These are phyloP conservation scores for Ophiostoma triangulosporum DNA, from an alignment of 2,329 filamentous ascomycete species.

Conservation along the genomic window DNA sequence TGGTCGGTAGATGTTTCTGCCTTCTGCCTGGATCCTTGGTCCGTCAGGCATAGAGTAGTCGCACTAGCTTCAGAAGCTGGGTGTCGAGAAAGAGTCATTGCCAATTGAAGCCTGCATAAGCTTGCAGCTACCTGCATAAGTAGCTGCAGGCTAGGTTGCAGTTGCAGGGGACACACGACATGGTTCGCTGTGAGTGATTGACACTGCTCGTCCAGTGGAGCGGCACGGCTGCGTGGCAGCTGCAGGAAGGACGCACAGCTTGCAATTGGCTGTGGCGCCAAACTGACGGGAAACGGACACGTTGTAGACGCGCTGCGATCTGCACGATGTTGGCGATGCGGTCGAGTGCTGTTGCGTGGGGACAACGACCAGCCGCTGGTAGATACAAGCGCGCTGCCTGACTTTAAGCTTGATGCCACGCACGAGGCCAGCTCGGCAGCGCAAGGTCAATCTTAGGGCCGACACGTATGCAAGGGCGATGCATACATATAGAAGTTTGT, in stretches of 20 bases:
- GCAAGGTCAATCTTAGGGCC: no score
- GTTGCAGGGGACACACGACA: constrained; percentile 12
- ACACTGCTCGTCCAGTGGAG: constrained; percentile 3
- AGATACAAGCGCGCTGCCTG: constrained; percentile 6
- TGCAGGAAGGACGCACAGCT: constrained; percentile 4
- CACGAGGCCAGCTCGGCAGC: no score
- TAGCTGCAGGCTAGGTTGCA: constrained; percentile 10
- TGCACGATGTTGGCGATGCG: no score
- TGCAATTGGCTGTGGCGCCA: constrained; percentile 12
- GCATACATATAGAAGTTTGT: no score
- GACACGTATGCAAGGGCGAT: no score
- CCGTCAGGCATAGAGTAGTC: background rate
- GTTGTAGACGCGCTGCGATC: constrained; percentile 13
- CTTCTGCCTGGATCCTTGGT: background rate
- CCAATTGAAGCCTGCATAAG: background rate
- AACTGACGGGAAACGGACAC: constrained; percentile 17
- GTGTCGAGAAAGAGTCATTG: background rate
- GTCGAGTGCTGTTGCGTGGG: no score
- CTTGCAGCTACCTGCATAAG: constrained; percentile 2
- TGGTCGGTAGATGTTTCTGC: constrained; percentile 8
- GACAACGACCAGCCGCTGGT: no score
- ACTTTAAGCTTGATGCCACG: no score
- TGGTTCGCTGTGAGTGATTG: constrained; percentile 20
- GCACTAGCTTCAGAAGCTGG: background rate
- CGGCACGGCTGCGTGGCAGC: constrained; percentile 5